Conservation (phyloP, 2,329 filamentous ascomycete genomes). For the Trichoderma oligosporum region DNA sequence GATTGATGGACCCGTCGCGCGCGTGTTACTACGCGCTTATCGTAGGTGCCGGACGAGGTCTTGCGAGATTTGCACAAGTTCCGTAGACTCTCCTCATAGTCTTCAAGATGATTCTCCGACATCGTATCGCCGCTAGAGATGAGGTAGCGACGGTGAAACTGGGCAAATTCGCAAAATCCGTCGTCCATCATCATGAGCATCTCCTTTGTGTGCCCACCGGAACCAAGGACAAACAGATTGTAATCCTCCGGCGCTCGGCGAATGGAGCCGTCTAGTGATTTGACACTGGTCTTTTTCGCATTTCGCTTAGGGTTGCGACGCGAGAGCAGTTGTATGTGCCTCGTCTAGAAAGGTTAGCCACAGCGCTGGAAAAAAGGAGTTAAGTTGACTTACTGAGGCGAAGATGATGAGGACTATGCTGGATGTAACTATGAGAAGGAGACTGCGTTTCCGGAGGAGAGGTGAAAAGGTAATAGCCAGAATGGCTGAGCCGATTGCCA, state of each 20-base stretch:
- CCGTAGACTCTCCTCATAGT: slow-evolving; percentile 37
- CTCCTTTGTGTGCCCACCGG: slow-evolving; percentile 90
- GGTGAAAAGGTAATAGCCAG: background rate
- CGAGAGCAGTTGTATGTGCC: slow-evolving; percentile 30
- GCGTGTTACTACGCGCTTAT: slow-evolving; percentile 66
- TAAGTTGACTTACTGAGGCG: slow-evolving; percentile 29
- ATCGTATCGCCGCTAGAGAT: slow-evolving; percentile 69
- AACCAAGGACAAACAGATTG: slow-evolving; percentile 79
- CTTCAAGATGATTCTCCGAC: slow-evolving; percentile 66
- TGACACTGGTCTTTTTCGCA: slow-evolving; percentile 2
- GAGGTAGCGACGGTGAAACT: slow-evolving; percentile 74
- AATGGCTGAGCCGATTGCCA: background rate
- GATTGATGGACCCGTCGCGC: slow-evolving; percentile 81
- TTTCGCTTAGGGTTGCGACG: slow-evolving; percentile 24
- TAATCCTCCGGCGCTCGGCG: slow-evolving; percentile 38
- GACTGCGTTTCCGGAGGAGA: background rate
- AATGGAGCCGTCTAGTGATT: slow-evolving; percentile 16
- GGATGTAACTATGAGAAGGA: slow-evolving; percentile 23
- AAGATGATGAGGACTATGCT: slow-evolving; percentile 29
- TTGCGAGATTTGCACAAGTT: slow-evolving; percentile 22
- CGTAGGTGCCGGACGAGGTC: slow-evolving; percentile 48
- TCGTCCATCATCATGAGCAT: slow-evolving; percentile 79
- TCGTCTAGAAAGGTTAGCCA: slow-evolving; percentile 26
- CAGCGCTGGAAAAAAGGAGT: too few relatives aligned
- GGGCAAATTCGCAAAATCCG: slow-evolving; percentile 48